Evolutionary conservation across 2,329 filamentous ascomycete species (phyloP), one percentile per base, ranked within the genome.

Genomic region (Ophiostoma ips): DNA sequence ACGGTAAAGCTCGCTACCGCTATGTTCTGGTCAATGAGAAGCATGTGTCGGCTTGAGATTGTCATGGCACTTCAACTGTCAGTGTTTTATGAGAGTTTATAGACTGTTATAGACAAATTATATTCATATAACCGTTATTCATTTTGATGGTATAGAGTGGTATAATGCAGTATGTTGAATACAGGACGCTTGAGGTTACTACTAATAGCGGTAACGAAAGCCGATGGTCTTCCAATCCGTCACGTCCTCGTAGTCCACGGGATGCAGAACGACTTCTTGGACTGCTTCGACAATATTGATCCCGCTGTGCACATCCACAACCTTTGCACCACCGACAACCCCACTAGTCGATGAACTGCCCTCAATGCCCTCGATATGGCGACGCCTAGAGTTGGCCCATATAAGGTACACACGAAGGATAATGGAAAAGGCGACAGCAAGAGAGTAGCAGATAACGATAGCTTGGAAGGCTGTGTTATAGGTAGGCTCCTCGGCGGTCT

Each of bases 1-100:
- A 63, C 0, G 77, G 77, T 1, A 75, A 76, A 61, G 71, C 72
- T 5, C 66, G 71, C 45, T 75, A 71, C 55, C 61, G 72, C 55
- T 74, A 71, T 56, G 69, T 72, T 9, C 60, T 72, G 40, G 66
- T 44, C 9, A 48, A 48, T 28, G 36, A 37, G 28, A 48, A 45
- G 43, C 43, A 45, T 16, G 43, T 30, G 21, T 19, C 31, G 30
- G 31, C 31, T 19, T 43, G 15, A 43, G 21, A 24, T n/a, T 16
- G 40, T 10, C 6, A 7, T 30, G 7, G 9, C 28, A 16, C 28
- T 10, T 3, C 7, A 18, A 10, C 10, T n/a, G n/a, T n/a, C n/a
- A n/a, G n/a, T n/a, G n/a, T n/a, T n/a, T 31, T 30, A 3, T 16
- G 4, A 21, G 40, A n/a, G 40, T 30, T 43, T 43, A 19, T 45